Percentiles rank a stretch among this genome's conserved stretches.
These are phyloP conservation scores for Wickerhamiella infanticola DNA, from an alignment of 1,139 yeast genomes.

Conservation along the genomic window DNA sequence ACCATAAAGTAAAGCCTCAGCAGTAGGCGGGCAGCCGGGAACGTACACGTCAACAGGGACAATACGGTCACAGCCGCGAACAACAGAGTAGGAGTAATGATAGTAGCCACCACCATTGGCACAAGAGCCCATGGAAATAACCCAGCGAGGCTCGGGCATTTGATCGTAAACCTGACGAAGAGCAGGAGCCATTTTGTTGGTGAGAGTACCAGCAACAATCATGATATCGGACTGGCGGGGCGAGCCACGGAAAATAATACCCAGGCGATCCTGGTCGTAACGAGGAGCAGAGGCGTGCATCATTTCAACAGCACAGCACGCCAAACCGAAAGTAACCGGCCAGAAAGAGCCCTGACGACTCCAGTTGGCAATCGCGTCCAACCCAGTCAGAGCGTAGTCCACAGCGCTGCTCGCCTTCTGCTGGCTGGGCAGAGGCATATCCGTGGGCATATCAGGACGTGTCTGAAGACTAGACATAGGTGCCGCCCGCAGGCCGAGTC, in stretches of 20 bases:
- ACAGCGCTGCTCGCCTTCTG: constrained; percentile 40
- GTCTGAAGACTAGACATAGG: constrained; percentile 8
- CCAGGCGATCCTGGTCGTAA: constrained; percentile 85
- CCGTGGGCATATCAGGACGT: constrained; percentile 27
- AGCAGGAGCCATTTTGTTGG: constrained; percentile 91
- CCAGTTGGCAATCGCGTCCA: constrained; percentile 80
- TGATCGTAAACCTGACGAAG: constrained; percentile 87
- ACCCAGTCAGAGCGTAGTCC: constrained; percentile 73
- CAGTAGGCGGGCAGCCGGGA: constrained; percentile 89
- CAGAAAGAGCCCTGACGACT: constrained; percentile 85
- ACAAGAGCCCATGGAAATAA: constrained; percentile 87
- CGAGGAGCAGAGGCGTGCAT: constrained; percentile 90
- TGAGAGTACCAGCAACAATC: constrained; percentile 87
- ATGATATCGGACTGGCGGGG: constrained; percentile 89
- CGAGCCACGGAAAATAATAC: constrained; percentile 86
- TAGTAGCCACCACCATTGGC: constrained; percentile 93
- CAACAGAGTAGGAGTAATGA: constrained; percentile 79
- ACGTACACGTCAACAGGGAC: constrained; percentile 84
- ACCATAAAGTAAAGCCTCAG: constrained; percentile 85
- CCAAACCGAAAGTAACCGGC: constrained; percentile 88
- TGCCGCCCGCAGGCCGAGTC: not conserved
- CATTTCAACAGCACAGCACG: constrained; percentile 92
- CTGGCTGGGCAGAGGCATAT: constrained; percentile 38
- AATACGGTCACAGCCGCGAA: constrained; percentile 79
- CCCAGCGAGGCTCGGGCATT: constrained; percentile 86